These are phyloP conservation scores for Eucalyptus microcorys DNA, from an alignment of 345 rosid genomes.

Conservation along the genomic window DNA sequence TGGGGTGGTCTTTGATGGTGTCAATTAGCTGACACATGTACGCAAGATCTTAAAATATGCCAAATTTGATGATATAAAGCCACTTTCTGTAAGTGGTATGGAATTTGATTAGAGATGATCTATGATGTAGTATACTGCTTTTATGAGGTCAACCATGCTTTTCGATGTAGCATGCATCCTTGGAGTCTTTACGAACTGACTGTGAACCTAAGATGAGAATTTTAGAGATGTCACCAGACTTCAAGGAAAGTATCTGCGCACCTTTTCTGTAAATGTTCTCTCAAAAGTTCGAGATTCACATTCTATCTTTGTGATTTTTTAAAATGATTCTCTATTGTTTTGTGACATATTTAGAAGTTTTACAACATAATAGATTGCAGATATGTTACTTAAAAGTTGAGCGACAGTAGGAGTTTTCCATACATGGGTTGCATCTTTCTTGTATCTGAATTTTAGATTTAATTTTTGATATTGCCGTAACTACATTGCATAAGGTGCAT, in stretches of 20 bases:
- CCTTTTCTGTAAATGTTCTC: background rate
- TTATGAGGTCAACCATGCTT: background rate
- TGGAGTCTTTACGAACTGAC: background rate
- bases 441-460: background rate
- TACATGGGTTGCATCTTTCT: background rate
- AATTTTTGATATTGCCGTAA: background rate
- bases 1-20: background rate
- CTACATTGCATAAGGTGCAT: background rate
- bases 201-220: background rate
- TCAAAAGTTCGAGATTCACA: background rate
- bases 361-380: background rate
- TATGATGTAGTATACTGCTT: background rate
- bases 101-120: background rate
- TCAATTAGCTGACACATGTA: background rate
- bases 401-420: background rate
- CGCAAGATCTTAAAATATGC: background rate
- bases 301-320: background rate
- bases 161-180: background rate
- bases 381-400: background rate
- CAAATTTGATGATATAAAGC: background rate
- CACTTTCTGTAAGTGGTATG: background rate
- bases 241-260: background rate
- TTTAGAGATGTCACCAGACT: background rate
- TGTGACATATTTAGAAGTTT: background rate
- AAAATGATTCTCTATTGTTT: background rate